phyloP scores from a whole-genome alignment of 2,329 filamentous ascomycete species.

The Pseudofabraea citricarpa region DNA sequence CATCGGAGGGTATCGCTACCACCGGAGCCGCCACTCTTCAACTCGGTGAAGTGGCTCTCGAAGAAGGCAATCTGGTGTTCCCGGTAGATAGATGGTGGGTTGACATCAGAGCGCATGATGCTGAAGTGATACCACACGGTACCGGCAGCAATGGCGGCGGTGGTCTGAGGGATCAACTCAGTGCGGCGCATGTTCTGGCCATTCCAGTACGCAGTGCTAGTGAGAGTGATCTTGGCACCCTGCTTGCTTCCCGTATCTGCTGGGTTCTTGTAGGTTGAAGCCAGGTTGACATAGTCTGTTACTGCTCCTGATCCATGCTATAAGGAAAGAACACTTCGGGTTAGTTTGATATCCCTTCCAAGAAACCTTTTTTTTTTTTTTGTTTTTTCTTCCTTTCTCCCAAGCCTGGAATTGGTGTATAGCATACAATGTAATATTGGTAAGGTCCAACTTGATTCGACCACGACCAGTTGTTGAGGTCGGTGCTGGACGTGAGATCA shows the following conservation, averaged over 20 bases:
- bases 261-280: conserved; percentile 43
- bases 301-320: conserved; percentile 39
- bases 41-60: conserved; percentile 70
- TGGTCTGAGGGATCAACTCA: conserved; percentile 69
- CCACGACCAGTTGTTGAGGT: conserved; percentile 61
- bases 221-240: conserved; percentile 65
- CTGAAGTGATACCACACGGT: conserved; percentile 70
- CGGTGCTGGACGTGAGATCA: conserved; percentile 45
- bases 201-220: conserved; percentile 63
- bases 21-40: conserved; percentile 54
- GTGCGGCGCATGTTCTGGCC: conserved; percentile 68
- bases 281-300: conserved; percentile 37
- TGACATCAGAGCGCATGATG: conserved; percentile 52
- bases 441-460: conserved; percentile 65
- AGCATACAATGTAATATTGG: conserved; percentile 64
- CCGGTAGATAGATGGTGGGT: conserved; percentile 54
- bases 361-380: no score
- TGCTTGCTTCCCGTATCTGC: conserved; percentile 55
- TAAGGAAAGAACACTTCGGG: no score
- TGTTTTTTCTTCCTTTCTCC: no score
- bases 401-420: no score
- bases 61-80: conserved; percentile 64
- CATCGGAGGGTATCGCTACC: conserved; percentile 51
- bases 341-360: no score
- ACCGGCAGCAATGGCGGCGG: conserved; percentile 56